phyloP scores from a whole-genome alignment of 495 filamentous ascomycete genomes.

The Penicillium samsonianum region DNA sequence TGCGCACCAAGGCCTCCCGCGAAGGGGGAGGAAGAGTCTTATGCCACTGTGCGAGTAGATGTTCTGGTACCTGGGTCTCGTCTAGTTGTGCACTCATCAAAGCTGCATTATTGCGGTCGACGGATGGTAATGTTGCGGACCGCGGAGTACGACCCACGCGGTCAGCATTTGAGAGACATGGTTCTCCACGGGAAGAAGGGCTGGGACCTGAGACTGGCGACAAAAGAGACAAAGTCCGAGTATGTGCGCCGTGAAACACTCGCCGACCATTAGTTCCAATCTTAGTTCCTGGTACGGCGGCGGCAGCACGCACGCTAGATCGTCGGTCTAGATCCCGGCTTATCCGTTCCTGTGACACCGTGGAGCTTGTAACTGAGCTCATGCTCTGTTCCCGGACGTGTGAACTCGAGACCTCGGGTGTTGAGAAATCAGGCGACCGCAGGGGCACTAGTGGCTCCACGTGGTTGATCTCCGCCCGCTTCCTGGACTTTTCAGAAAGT shows the following conservation, averaged over 20 bases:
- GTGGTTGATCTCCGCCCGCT: conserved; percentile 62
- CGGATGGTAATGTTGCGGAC: conserved; percentile 49
- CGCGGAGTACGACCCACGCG: conserved; percentile 46
- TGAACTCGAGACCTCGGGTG: conserved; percentile 19
- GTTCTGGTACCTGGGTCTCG: conserved; percentile 34
- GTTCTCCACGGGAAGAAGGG: conserved; percentile 7
- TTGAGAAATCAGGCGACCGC: conserved; percentile 39
- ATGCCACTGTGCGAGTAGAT: conserved; percentile 42
- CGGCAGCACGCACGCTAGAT: conserved; percentile 41
- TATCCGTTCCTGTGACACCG: conserved; percentile 34
- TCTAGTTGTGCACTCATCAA: conserved; percentile 24
- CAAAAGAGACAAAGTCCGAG: conserved; percentile 78
- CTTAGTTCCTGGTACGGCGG: conserved; percentile 34
- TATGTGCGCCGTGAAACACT: conserved; percentile 74
- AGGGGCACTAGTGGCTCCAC: conserved; percentile 61
- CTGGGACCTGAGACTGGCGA: conserved; percentile 56
- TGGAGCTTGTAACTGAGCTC: conserved; percentile 34
- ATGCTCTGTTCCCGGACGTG: conserved; percentile 37
- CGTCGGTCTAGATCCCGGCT: conserved; percentile 55
- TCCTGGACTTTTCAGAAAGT: conserved; percentile 73
- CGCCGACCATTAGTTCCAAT: conserved; percentile 53
- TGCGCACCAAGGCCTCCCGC: conserved; percentile 60
- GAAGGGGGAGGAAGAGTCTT: conserved; percentile 49
- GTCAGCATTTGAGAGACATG: conserved; percentile 22
- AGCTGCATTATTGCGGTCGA: conserved; percentile 35